Base-by-base conservation (phyloP, 306 rosid species). In the Luffa aegyptiaca region DNA sequence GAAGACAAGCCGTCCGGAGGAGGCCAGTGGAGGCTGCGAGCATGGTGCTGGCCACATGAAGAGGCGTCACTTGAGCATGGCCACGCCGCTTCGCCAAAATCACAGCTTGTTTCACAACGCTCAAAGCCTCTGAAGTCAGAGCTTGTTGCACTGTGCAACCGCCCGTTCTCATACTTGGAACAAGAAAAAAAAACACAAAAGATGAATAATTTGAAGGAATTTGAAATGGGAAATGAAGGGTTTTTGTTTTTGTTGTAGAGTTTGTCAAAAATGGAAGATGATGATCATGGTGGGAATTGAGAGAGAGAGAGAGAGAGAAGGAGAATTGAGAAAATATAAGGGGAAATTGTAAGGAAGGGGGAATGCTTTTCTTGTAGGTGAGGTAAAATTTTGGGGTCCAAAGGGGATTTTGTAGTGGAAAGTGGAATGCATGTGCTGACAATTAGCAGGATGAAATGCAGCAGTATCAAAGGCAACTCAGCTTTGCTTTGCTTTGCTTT, bases 341-440 rank as follows among this genome's bases (percentile, higher is more conserved):
- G 81, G 79, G 33, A 3, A 56, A 84, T 5, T 5, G 1, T 6
- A 8, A 45, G 62, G 78, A 85, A 86, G 85, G 5, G 20, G 64
- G 58, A 85, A 89, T 95, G 93, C 98, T 93, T 96, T 96, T 90
- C 99, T 93, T 96, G 98, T 31, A 76, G 87, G 87, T 42, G 98
- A 93, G 98, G 98, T 88, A 87, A 90, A 82, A 84, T 71, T 87
- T 86, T 36, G 4, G 91, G 96, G 95, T 88, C 90, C 87, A 89
- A 90, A 90, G 92, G 88, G 65, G 92, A 92, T 91, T 91, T 89
- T 91, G 93, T 90, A 85, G 90, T 86, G 86, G 93, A 90, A 95
- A 92, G 97, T 88, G 98, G 97, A 87, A 82, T 91, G 97, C 98
- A 95, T 92, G 98, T 92, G 98, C 91, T 85, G 91, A 94, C 96